phyloP scores from a whole-genome alignment of 1,284 basidiomycete genomes.

The Ustilago vetiveriae region DNA sequence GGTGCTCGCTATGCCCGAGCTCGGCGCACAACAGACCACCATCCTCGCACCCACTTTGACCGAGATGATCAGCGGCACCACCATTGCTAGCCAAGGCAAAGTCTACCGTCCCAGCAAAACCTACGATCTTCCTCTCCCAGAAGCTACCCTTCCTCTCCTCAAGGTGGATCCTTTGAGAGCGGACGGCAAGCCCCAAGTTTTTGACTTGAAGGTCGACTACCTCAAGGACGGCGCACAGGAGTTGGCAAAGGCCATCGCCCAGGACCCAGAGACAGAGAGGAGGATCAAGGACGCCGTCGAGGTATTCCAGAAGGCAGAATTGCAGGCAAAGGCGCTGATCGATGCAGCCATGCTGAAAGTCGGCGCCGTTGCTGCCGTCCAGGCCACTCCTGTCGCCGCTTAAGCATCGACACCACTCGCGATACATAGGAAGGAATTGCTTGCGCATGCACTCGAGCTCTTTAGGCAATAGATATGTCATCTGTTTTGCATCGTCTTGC shows the following conservation, averaged over 20 bases:
- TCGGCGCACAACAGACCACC: slow-evolving; percentile 34
- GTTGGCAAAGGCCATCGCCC: slow-evolving; percentile 14
- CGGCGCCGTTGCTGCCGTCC: neutral
- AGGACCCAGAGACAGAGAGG: slow-evolving; percentile 22
- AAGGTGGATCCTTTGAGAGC: slow-evolving; percentile 28
- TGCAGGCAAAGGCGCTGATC: slow-evolving; percentile 28
- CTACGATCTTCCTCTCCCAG: slow-evolving; percentile 19
- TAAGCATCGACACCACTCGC: too few relatives aligned
- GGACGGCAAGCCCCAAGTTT: slow-evolving; percentile 16
- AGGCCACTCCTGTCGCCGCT: slow-evolving; percentile 4
- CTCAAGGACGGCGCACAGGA: slow-evolving; percentile 16
- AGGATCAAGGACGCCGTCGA: slow-evolving; percentile 37
- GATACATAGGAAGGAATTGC: too few relatives aligned
- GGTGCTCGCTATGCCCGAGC: slow-evolving; percentile 30
- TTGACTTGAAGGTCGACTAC: slow-evolving; percentile 21
- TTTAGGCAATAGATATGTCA: too few relatives aligned
- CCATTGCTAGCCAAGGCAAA: neutral
- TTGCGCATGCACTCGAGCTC: too few relatives aligned
- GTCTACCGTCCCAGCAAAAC: slow-evolving; percentile 32
- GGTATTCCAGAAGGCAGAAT: slow-evolving; percentile 28
- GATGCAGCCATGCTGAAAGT: slow-evolving; percentile 23
- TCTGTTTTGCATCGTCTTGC: too few relatives aligned
- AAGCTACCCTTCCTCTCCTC: slow-evolving; percentile 12
- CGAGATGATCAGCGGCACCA: slow-evolving; percentile 18
- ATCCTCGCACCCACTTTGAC: slow-evolving; percentile 27